Evolutionary conservation across 2,329 filamentous ascomycete species (phyloP), one percentile per base, ranked within the genome.

Genomic region (Aureobasidium lini): DNA sequence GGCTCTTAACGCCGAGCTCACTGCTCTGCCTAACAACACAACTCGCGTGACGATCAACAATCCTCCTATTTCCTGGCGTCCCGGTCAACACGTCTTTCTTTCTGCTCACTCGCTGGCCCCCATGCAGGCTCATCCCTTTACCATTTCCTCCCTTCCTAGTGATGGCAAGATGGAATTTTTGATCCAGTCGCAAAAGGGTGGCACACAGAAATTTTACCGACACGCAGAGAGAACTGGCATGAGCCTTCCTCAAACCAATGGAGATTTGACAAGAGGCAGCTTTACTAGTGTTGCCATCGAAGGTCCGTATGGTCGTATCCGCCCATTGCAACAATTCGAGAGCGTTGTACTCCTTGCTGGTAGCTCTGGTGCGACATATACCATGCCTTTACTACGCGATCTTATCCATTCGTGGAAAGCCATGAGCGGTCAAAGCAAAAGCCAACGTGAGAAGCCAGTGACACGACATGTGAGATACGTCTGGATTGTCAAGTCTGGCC

Each of bases 81-180:
- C 84, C 3, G 85, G 84, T 1, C 84, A 87, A 62, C 84, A 87
- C 66, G 76, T 83, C 0, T 85, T 85, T 64, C 71, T 87, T 2
- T 80, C 81, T 5, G 84, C 76, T 65, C 84, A 81, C 65, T 76
- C 75, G 0, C 67, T 85, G 39, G 75, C 77, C 16, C 83, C 82
- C 0, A 70, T 87, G 1, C 82, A 86, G 65, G 81, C 79, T 28
- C 84, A 88, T 63, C 85, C 84, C 0, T 87, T 87, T 66, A 86
- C 83, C 1, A 83, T 87, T 60, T 73, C 80, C 2, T 82, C 80
- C 1, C 74, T 84, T 11, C 79, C 81, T 0, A 73, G 75, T 40
- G 82, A 84, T 64, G 74, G 76, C 1, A 78, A 76, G 59, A 75
- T 85, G 68, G 80, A 83, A 54, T 83, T 85, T 62, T 67, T 82